phyloP scores from a whole-genome alignment of 176 grass and related monocot species.

The Microstegium vimineum region DNA sequence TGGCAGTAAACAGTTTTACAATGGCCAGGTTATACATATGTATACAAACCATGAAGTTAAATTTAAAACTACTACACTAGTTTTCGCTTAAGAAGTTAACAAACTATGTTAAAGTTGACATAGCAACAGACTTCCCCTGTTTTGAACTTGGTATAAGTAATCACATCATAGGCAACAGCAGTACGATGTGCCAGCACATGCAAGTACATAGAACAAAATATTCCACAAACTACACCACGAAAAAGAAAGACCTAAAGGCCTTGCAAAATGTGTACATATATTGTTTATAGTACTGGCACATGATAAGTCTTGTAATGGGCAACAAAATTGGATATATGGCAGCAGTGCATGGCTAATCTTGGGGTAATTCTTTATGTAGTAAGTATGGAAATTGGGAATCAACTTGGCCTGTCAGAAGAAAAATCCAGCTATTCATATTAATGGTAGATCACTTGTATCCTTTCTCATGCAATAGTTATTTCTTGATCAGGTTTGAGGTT shows the following conservation, averaged over 20 bases:
- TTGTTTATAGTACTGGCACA: neutral
- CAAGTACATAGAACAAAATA: neutral
- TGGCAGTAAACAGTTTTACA: neutral
- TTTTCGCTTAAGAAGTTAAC: neutral
- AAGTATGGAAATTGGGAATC: neutral
- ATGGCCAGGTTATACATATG: neutral
- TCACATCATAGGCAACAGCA: neutral
- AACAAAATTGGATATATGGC: neutral
- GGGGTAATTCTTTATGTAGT: neutral
- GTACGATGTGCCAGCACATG: neutral
- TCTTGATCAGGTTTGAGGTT: neutral
- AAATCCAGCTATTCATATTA: neutral
- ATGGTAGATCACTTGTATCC: neutral
- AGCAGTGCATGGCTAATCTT: neutral
- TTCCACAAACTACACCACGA: neutral
- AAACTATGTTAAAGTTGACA: neutral
- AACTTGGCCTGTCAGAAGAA: neutral
- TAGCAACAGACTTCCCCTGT: neutral
- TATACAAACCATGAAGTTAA: neutral
- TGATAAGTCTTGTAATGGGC: neutral
- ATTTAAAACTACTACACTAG: neutral
- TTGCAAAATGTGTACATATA: neutral
- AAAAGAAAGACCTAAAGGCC: neutral
- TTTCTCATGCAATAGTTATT: neutral
- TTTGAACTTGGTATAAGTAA: neutral